These are phyloP conservation scores for Nicotiana otophora DNA, from an alignment of 257 asterid genomes.

Conservation along the genomic window DNA sequence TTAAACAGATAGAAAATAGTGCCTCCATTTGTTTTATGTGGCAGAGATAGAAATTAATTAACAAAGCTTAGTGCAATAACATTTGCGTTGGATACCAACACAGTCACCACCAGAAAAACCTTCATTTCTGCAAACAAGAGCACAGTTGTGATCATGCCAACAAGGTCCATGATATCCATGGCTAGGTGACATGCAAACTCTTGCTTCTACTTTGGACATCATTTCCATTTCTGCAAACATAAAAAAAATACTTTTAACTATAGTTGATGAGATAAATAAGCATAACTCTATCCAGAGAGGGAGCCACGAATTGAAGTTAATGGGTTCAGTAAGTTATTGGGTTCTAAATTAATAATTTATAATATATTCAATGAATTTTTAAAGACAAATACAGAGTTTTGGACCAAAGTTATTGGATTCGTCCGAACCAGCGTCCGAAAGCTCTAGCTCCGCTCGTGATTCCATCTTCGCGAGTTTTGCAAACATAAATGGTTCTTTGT, in stretches of 20 bases:
- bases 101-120: conserved; percentile 48
- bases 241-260: not conserved
- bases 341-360: too few species aligned
- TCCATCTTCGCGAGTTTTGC: too few species aligned
- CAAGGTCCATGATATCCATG: conserved; percentile 36
- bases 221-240: conserved; percentile 14
- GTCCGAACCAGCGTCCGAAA: too few species aligned
- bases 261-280: not conserved
- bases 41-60: not conserved
- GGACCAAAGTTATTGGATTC: too few species aligned
- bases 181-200: conserved; percentile 43
- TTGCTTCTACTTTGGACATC: conserved; percentile 32
- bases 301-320: too few species aligned
- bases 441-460: too few species aligned
- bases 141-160: conserved; percentile 31
- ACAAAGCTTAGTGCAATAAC: conserved; percentile 46
- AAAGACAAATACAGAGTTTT: too few species aligned
- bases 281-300: too few species aligned
- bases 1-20: not conserved
- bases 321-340: too few species aligned
- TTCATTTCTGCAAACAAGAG: conserved; percentile 45
- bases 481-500: too few species aligned
- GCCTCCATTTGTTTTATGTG: too few species aligned
- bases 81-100: conserved; percentile 32
- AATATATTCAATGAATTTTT: too few species aligned